These are phyloP conservation scores for Melastoma malabathricum DNA, from an alignment of 345 rosid genomes.

Conservation along the genomic window DNA sequence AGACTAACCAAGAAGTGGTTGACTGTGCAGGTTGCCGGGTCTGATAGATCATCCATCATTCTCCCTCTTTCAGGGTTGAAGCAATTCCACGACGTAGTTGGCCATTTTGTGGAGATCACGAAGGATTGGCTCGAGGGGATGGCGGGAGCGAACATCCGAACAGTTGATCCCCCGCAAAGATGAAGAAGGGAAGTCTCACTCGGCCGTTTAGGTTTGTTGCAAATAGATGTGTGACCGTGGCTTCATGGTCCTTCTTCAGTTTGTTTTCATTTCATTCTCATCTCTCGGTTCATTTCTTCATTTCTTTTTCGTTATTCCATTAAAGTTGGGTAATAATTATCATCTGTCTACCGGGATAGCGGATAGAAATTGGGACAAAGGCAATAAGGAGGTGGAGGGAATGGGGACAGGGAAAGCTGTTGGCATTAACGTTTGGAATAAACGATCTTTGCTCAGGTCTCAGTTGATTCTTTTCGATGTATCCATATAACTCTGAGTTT, in stretches of 20 bases:
- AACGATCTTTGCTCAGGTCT: too few relatives aligned
- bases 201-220: neutral
- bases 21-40: constrained; percentile 70
- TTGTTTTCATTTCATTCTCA: neutral
- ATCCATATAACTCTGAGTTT: too few relatives aligned
- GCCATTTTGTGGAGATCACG: constrained; percentile 91
- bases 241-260: too few relatives aligned
- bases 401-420: neutral
- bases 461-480: too few relatives aligned
- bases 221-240: too few relatives aligned
- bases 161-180: constrained; percentile 87
- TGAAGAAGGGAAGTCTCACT: constrained; percentile 19
- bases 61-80: constrained; percentile 86
- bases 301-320: constrained; percentile 6
- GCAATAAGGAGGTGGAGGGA: constrained; percentile 4
- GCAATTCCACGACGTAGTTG: constrained; percentile 87
- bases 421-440: too few relatives aligned
- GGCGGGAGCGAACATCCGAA: constrained; percentile 76
- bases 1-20: constrained; percentile 1
- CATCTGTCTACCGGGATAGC: constrained; percentile 4
- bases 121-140: constrained; percentile 85
- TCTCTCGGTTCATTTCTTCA: neutral
- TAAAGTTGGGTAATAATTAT: constrained; percentile 4
- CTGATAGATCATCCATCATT: constrained; percentile 89
- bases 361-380: neutral